Percentiles rank a stretch among this genome's conserved stretches.
Conservation (phyloP, 2,329 filamentous ascomycete genomes). For the Fusarium sp. region DNA sequence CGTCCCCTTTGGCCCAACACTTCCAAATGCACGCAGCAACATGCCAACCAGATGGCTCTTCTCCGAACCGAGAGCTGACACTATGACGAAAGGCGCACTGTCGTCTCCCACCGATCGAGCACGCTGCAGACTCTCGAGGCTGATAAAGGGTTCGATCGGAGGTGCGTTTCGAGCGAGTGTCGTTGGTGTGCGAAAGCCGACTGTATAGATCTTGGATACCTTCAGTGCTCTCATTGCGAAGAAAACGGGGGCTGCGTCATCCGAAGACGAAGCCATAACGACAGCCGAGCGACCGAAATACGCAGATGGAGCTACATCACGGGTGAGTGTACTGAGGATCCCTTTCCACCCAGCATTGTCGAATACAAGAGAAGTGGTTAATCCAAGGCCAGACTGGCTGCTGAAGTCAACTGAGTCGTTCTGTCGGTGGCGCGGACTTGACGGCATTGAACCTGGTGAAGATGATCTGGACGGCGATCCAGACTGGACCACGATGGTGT, state of each 20-base stretch:
- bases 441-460: conserved; percentile 61
- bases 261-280: conserved; percentile 76
- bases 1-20: conserved; percentile 46
- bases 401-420: conserved; percentile 38
- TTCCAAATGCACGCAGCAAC: conserved; percentile 77
- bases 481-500: conserved; percentile 77
- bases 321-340: conserved; percentile 81
- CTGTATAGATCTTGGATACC: conserved; percentile 83
- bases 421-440: conserved; percentile 57
- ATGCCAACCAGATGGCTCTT: conserved; percentile 84
- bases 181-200: conserved; percentile 77
- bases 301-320: conserved; percentile 84
- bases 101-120: conserved; percentile 61
- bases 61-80: conserved; percentile 81
- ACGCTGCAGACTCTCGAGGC: conserved; percentile 71
- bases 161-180: conserved; percentile 71
- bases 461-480: conserved; percentile 56
- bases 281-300: conserved; percentile 81
- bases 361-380: conserved; percentile 71
- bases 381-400: conserved; percentile 54
- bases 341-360: conserved; percentile 90
- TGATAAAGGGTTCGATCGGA: conserved; percentile 82
- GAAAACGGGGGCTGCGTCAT: conserved; percentile 81
- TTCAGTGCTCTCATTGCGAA: conserved; percentile 81
- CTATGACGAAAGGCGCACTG: conserved; percentile 79